Evolutionary conservation across 176 grass and related monocot genomes (phyloP).

Genomic region (Otatea glauca): DNA sequence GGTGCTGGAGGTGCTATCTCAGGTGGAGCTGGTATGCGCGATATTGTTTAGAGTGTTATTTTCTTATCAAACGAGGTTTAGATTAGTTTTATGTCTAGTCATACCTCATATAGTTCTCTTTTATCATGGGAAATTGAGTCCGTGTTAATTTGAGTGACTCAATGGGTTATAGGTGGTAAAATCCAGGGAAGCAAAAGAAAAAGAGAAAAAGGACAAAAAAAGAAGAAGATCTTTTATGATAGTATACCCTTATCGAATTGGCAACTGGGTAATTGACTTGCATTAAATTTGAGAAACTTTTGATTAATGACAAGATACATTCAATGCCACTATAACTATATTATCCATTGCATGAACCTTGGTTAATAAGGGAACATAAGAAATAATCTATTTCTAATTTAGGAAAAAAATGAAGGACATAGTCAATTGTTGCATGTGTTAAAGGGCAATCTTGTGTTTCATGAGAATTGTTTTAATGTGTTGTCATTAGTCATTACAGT

Average conservation of each 20-base stretch:
- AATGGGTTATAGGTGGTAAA: neutral
- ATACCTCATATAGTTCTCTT: slow-evolving; percentile 33
- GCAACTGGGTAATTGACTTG: neutral
- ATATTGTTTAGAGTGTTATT: slow-evolving; percentile 20
- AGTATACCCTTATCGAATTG: slow-evolving; percentile 5
- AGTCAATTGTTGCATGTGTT: slow-evolving; percentile 23
- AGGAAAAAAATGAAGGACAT: slow-evolving; percentile 14
- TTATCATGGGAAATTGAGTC: slow-evolving; percentile 14
- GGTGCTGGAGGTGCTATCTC: slow-evolving; percentile 60
- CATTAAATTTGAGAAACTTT: neutral
- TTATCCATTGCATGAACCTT: neutral
- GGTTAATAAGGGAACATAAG: neutral
- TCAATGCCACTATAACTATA: slow-evolving; percentile 4
- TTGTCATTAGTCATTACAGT: slow-evolving; percentile 12
- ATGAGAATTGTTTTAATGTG: slow-evolving; percentile 30
- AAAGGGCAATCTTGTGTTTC: neutral
- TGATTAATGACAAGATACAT: slow-evolving; percentile 42
- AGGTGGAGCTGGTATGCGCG: slow-evolving; percentile 62
- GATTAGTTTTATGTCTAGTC: slow-evolving; percentile 25
- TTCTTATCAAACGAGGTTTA: neutral
- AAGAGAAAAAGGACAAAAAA: neutral
- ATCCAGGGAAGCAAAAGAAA: slow-evolving; percentile 30
- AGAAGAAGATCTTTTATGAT: slow-evolving; percentile 12
- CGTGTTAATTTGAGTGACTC: slow-evolving; percentile 6
- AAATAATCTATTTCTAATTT: slow-evolving; percentile 29